Evolutionary conservation across 73 alveolate genomes (phyloP).

Genomic region (Paramecium primaurelia): DNA sequence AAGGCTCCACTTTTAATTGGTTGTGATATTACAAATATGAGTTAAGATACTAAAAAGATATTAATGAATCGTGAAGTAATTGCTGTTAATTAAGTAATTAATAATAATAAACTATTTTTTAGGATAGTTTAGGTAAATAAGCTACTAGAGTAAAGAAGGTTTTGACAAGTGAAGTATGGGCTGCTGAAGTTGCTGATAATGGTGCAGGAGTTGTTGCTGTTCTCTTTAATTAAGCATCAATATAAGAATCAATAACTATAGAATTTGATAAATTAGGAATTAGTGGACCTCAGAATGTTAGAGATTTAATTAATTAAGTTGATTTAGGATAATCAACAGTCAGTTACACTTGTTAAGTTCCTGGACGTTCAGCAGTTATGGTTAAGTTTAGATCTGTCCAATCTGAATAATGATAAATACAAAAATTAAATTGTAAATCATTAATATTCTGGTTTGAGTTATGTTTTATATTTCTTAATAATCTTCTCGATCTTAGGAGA

Average conservation of each 20-base stretch:
- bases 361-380: slow-evolving; percentile 42
- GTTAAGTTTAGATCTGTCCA: neutral
- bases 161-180: slow-evolving; percentile 17
- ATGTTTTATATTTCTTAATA: neutral
- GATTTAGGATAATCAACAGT: slow-evolving; percentile 9
- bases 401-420: neutral
- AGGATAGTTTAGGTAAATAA: slow-evolving; percentile 91
- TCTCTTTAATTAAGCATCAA: slow-evolving; percentile 21
- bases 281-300: neutral
- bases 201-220: slow-evolving; percentile 45
- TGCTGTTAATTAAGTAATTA: slow-evolving; percentile 72
- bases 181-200: slow-evolving; percentile 8
- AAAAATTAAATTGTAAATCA: neutral
- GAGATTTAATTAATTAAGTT: slow-evolving; percentile 39
- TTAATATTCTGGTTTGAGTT: neutral
- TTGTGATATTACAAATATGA: slow-evolving; percentile 79
- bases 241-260: neutral
- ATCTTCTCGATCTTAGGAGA: slow-evolving; percentile 53
- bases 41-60: slow-evolving; percentile 71
- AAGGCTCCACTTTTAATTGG: slow-evolving; percentile 96
- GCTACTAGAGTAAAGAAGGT: slow-evolving; percentile 68
- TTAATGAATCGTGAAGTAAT: slow-evolving; percentile 85
- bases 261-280: slow-evolving; percentile 43
- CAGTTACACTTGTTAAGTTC: slow-evolving; percentile 11
- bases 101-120: neutral